Percentiles rank a stretch among this genome's conserved stretches.
Evolutionary conservation across 768 basidiomycete species (phyloP).

Genomic region (Trichaptum fuscoviolaceum): DNA sequence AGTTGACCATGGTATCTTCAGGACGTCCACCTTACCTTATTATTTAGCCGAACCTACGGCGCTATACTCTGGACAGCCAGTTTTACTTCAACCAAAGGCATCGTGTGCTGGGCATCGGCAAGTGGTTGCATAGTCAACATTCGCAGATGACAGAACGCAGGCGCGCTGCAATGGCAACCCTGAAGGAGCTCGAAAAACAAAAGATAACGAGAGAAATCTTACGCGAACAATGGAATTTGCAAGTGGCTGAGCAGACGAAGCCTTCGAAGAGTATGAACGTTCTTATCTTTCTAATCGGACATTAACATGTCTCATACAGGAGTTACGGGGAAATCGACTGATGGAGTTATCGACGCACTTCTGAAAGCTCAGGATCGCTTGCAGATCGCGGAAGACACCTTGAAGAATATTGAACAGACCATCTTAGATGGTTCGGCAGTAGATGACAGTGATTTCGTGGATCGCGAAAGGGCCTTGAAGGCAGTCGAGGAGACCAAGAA

Average conservation of each 20-base stretch:
- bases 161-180: neutral
- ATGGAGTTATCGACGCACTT: neutral
- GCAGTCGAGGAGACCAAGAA: conserved; percentile 4
- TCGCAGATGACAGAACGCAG: neutral
- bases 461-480: neutral
- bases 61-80: conserved; percentile 24
- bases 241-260: conserved; percentile 1
- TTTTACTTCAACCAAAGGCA: conserved; percentile 16
- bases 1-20: no score
- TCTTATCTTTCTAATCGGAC: no score
- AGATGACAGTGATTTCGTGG: neutral
- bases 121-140: conserved; percentile 11
- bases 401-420: neutral
- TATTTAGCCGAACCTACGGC: conserved; percentile 22
- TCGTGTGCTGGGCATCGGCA: conserved; percentile 12
- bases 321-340: neutral
- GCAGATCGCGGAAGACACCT: neutral
- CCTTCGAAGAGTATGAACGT: neutral
- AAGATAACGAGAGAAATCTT: neutral
- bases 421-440: neutral
- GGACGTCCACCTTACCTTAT: no score
- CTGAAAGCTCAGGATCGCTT: neutral
- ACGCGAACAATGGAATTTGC: neutral
- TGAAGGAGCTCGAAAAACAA: neutral
- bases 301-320: neutral